Percentiles rank a stretch among this genome's conserved stretches.
Evolutionary conservation across 2,329 filamentous ascomycete species (phyloP).

Genomic region (Penicillium italicum): DNA sequence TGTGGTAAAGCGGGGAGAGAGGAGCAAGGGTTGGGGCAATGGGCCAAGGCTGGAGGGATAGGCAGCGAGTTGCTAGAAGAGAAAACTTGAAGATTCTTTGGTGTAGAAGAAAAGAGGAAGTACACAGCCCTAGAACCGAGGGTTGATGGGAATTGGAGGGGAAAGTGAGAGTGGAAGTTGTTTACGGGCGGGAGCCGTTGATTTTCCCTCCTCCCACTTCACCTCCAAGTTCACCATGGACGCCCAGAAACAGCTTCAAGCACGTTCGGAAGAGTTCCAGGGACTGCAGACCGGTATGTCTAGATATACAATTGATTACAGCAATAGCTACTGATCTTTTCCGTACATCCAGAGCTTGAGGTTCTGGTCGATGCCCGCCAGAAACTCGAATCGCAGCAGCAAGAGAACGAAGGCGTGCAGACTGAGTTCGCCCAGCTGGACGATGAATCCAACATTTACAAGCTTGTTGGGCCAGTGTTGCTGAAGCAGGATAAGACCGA

Average conservation of each 20-base stretch:
- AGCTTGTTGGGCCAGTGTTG: constrained; percentile 86
- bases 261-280: constrained; percentile 81
- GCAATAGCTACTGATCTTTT: constrained; percentile 11
- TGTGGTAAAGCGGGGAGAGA: constrained; percentile 19
- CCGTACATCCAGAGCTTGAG: constrained; percentile 66
- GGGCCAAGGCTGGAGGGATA: constrained; percentile 10
- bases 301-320: background rate
- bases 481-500: constrained; percentile 92
- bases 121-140: background rate
- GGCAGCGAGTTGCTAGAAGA: constrained; percentile 7
- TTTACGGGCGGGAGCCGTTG: constrained; percentile 24
- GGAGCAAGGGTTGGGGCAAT: constrained; percentile 12
- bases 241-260: constrained; percentile 72
- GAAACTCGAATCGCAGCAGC: constrained; percentile 85
- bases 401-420: constrained; percentile 86
- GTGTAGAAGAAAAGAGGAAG: background rate
- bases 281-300: constrained; percentile 73
- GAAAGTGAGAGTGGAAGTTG: constrained; percentile 24
- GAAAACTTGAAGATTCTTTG: background rate
- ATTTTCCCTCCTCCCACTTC: constrained; percentile 31
- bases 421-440: constrained; percentile 80
- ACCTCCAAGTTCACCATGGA: constrained; percentile 41
- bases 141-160: constrained; percentile 16
- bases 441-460: constrained; percentile 88
- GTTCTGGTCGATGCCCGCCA: constrained; percentile 73